These are phyloP conservation scores for Lachnellula cervina DNA, from an alignment of 2,329 filamentous ascomycete genomes.

Conservation along the genomic window DNA sequence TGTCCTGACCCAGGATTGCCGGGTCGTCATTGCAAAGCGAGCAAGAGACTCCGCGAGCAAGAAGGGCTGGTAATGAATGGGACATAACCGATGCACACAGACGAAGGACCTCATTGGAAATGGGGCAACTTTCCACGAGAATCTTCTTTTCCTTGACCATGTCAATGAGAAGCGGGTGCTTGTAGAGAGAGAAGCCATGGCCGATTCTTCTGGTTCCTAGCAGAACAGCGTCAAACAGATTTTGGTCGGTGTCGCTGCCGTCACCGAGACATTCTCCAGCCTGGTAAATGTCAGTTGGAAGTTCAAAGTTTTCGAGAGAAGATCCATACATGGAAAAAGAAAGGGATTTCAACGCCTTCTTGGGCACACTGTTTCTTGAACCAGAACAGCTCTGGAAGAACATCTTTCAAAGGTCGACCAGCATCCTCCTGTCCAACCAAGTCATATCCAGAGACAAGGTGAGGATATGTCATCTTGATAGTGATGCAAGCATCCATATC, in stretches of 20 bases:
- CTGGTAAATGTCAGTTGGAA: background rate
- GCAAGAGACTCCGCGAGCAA: constrained; percentile 79
- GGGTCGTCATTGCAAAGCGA: constrained; percentile 88
- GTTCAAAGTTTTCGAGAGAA: constrained; percentile 7
- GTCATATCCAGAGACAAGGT: constrained; percentile 82
- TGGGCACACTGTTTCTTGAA: constrained; percentile 81
- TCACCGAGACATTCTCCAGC: constrained; percentile 83
- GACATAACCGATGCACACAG: constrained; percentile 71
- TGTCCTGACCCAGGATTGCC: constrained; percentile 78
- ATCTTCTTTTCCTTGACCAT: constrained; percentile 87
- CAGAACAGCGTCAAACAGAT: constrained; percentile 84
- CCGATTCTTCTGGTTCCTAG: constrained; percentile 86
- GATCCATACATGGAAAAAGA: constrained; percentile 71
- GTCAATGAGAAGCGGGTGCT: constrained; percentile 83
- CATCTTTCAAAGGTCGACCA: constrained; percentile 68
- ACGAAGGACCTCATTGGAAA: constrained; percentile 82
- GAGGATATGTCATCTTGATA: constrained; percentile 72
- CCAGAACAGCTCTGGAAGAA: constrained; percentile 86
- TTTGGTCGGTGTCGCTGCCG: constrained; percentile 69
- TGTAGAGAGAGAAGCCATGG: constrained; percentile 82
- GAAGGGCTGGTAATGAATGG: constrained; percentile 76
- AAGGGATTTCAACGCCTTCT: constrained; percentile 76
- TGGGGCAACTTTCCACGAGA: constrained; percentile 83
- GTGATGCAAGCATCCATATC: constrained; percentile 85
- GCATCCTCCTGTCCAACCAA: constrained; percentile 82